Percentiles rank a stretch among this genome's conserved stretches.
These are phyloP conservation scores for Capsella rubella DNA, from an alignment of 441 rosid genomes.

Conservation along the genomic window DNA sequence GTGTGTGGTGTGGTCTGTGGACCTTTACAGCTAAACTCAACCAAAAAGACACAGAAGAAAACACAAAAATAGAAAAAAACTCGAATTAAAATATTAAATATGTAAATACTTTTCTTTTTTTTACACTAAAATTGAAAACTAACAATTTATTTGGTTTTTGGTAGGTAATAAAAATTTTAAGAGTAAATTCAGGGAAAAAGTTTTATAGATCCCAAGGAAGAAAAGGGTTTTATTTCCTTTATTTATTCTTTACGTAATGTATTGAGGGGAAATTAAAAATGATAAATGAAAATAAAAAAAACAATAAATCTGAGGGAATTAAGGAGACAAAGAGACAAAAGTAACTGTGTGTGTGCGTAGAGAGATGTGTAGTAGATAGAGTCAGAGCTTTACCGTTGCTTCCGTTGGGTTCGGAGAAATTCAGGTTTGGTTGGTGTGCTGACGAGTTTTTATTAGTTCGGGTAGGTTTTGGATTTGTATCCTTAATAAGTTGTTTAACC, in stretches of 20 bases:
- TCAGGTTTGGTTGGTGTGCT: neutral
- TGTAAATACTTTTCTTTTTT: slow-evolving; percentile 2
- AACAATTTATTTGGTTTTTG: slow-evolving; percentile 4
- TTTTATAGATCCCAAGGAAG: slow-evolving; percentile 39
- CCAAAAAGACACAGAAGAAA: slow-evolving; percentile 24
- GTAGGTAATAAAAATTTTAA: neutral
- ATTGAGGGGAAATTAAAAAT: slow-evolving; percentile 6
- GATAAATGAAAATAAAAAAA: neutral
- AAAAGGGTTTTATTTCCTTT: neutral
- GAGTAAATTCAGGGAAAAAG: slow-evolving; percentile 37
- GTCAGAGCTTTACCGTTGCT: neutral
- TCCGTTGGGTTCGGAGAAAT: neutral
- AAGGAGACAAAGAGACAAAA: slow-evolving; percentile 46
- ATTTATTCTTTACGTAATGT: slow-evolving; percentile 12
- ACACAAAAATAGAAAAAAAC: slow-evolving; percentile 1
- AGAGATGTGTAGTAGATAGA: neutral
- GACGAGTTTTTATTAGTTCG: neutral
- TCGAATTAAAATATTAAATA: slow-evolving; percentile 14
- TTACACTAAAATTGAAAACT: slow-evolving; percentile 26
- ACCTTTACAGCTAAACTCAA: slow-evolving; percentile 48
- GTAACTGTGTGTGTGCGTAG: neutral
- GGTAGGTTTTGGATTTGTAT: neutral
- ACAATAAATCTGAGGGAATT: slow-evolving; percentile 29
- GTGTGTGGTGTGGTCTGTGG: slow-evolving; percentile 35
- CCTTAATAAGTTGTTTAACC: neutral